phyloP scores from a whole-genome alignment of 148 eudicot species.

The Heliosperma pusillum region DNA sequence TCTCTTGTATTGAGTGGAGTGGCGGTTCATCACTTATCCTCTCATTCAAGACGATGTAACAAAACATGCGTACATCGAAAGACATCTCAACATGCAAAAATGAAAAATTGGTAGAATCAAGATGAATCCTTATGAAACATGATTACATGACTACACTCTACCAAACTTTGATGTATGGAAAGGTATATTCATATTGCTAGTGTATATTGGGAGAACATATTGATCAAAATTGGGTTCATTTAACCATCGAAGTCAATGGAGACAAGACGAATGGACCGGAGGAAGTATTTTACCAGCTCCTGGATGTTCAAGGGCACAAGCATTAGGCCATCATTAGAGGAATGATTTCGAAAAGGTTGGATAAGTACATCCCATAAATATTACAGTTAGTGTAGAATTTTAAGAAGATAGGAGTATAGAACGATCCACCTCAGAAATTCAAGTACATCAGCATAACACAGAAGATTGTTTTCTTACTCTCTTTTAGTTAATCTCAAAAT shows the following conservation, averaged over 20 bases:
- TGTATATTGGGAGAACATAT: background rate
- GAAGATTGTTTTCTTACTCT: background rate
- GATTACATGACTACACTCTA: background rate
- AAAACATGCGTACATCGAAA: slow-evolving; percentile 1
- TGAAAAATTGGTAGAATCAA: background rate
- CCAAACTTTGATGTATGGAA: slow-evolving; percentile 10
- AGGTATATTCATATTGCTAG: no score
- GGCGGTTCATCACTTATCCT: background rate
- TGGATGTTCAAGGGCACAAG: background rate
- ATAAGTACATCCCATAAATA: background rate
- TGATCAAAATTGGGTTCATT: background rate
- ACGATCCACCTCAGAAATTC: background rate
- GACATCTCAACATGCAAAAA: background rate
- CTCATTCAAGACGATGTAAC: slow-evolving; percentile 4
- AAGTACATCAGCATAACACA: background rate
- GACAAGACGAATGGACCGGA: background rate
- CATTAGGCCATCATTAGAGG: background rate
- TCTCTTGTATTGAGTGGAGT: background rate
- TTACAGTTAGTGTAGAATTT: background rate
- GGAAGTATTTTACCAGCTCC: background rate
- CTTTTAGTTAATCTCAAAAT: background rate
- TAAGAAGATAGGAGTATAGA: no score
- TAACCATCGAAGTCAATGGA: no score
- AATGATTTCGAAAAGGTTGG: background rate
- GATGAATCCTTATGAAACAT: slow-evolving; percentile 1